phyloP scores from a whole-genome alignment of 192 early-diverging fungal species.

The Dispira simplex region DNA sequence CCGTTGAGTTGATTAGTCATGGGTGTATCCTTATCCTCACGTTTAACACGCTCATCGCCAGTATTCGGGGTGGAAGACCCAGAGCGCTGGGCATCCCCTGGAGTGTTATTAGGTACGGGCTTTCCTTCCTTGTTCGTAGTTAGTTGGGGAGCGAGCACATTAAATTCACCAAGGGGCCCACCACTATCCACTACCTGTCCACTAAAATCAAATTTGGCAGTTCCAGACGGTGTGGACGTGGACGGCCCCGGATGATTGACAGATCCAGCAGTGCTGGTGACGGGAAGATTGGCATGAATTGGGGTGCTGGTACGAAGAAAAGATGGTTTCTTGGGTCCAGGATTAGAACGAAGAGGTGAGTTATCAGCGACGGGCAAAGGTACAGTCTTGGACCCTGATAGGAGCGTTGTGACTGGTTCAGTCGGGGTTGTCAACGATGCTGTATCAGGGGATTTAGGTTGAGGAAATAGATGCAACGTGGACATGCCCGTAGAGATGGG shows the following conservation, averaged over 20 bases:
- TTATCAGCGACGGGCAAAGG: background rate
- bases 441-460: background rate
- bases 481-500: slow-evolving; percentile 6
- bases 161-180: background rate
- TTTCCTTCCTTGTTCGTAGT: too few relatives aligned
- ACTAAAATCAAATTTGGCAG: background rate
- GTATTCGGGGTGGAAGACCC: too few relatives aligned
- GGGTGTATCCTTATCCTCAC: too few relatives aligned
- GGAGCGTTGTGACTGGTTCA: background rate
- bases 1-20: too few relatives aligned
- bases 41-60: too few relatives aligned
- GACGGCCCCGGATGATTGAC: background rate
- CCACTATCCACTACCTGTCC: too few relatives aligned
- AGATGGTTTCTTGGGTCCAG: background rate
- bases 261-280: background rate
- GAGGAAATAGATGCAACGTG: background rate
- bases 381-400: background rate
- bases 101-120: background rate
- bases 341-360: background rate
- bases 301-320: background rate
- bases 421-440: background rate
- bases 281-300: slow-evolving; percentile 6
- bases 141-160: background rate
- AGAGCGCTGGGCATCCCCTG: too few relatives aligned
- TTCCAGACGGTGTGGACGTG: background rate